Evolutionary conservation across 2,329 filamentous ascomycete species (phyloP).

Genomic region (Penicillium corylophilum): DNA sequence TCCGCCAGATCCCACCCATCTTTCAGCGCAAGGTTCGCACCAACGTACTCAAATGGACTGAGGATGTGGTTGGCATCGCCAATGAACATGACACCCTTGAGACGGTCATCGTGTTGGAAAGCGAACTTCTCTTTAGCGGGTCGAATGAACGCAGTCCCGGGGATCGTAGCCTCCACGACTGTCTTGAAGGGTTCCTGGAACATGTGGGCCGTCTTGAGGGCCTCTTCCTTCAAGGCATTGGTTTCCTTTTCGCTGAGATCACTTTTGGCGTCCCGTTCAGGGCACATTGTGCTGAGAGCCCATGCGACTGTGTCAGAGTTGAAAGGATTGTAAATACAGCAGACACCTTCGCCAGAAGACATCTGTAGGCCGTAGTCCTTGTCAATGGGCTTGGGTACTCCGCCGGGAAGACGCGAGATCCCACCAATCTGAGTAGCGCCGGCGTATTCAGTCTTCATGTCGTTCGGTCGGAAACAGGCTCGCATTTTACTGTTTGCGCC

Average conservation of each 20-base stretch:
- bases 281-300: not conserved
- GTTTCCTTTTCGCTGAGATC: not conserved
- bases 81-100: conserved; percentile 43
- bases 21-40: conserved; percentile 49
- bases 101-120: conserved; percentile 38
- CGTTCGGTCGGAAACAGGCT: conserved; percentile 38
- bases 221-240: not conserved
- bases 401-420: conserved; percentile 34
- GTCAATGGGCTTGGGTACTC: conserved; percentile 31
- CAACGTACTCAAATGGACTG: conserved; percentile 50
- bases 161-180: conserved; percentile 42
- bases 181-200: conserved; percentile 45
- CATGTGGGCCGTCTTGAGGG: conserved; percentile 28
- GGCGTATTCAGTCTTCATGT: conserved; percentile 37
- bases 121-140: conserved; percentile 47
- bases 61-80: conserved; percentile 53
- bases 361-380: conserved; percentile 2
- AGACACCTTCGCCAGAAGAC: conserved; percentile 5
- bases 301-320: conserved; percentile 1
- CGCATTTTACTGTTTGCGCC: conserved; percentile 47
- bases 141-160: conserved; percentile 36
- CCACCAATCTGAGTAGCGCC: conserved; percentile 45
- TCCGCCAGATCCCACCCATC: conserved; percentile 50
- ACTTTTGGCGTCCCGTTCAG: conserved; percentile 1
- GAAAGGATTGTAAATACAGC: conserved; percentile 3